Evolutionary conservation across 2,329 filamentous ascomycete species (phyloP).

Genomic region (Fusarium drepaniforme): DNA sequence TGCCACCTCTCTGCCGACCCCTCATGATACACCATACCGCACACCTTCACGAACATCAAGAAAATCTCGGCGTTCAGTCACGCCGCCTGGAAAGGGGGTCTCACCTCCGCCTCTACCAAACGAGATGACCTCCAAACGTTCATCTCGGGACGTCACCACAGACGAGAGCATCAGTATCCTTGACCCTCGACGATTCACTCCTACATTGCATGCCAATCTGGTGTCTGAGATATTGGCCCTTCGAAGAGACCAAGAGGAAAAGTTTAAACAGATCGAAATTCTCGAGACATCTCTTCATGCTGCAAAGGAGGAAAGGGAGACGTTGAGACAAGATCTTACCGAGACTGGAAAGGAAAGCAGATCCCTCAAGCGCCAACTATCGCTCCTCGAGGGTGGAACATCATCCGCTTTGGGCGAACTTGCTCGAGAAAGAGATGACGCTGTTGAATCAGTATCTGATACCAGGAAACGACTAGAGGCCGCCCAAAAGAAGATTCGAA

Average conservation of each 20-base stretch:
- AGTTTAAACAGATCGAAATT: conserved; percentile 86
- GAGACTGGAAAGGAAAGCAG: conserved; percentile 80
- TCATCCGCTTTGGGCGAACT: conserved; percentile 88
- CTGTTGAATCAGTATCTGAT: conserved; percentile 78
- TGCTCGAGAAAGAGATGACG: conserved; percentile 86
- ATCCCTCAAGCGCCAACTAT: conserved; percentile 85
- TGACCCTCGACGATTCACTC: conserved; percentile 93
- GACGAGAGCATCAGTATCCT: conserved; percentile 81
- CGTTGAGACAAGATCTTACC: conserved; percentile 71
- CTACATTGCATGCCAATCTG: conserved; percentile 92
- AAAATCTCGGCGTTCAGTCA: conserved; percentile 75
- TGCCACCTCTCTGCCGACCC: conserved; percentile 74
- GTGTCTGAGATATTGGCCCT: conserved; percentile 94
- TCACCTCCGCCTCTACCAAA: conserved; percentile 67
- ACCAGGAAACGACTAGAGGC: conserved; percentile 81
- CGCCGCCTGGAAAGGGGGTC: conserved; percentile 69
- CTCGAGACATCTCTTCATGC: conserved; percentile 82
- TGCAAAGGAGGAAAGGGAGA: conserved; percentile 80
- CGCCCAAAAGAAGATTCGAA: conserved; percentile 81
- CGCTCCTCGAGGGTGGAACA: conserved; percentile 88
- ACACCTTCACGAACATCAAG: conserved; percentile 74
- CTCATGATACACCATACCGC: conserved; percentile 78
- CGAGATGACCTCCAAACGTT: conserved; percentile 62
- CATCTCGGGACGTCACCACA: conserved; percentile 68
- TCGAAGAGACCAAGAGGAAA: conserved; percentile 90